Evolutionary conservation across 768 basidiomycete species (phyloP), one percentile per base, ranked within the genome.

Genomic region (Filobasidium wieringae): DNA sequence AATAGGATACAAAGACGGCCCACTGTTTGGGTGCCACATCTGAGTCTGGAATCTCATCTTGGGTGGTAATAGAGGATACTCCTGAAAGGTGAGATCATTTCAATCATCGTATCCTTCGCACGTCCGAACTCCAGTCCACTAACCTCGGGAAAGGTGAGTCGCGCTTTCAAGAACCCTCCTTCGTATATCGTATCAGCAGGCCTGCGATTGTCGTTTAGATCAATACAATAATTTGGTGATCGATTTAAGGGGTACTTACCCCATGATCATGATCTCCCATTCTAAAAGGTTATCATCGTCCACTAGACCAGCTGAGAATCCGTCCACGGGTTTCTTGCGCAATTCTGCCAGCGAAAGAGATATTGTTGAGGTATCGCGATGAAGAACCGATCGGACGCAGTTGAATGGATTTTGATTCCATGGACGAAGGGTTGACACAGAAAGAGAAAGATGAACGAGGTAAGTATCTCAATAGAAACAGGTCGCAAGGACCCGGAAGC

Each of bases 221-320:
- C 2, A 49, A 8, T 12, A 3, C 24, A 8, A 27, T 5, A 31
- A 3, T 14, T 24, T 49, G 7, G 12, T 4, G 17, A 4, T 43
- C 41, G 9, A 22, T 24, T 19, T 30, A 26, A 47, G 30, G 41
- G 57, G 61, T 58, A 59, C 73, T 61, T 63, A 92, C 89, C 90
- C 89, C 69, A 93, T 93, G 64, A 95, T 84, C 70, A 95, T 79
- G 68, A 96, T 80, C 65, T 95, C 91, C 95, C 95, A 99, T 77
- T 96, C 92, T 58, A 86, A 88, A 12, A 96, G 77, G 76, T 96
- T 92, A 74, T 83, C 80, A 59, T 96, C 93, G 72, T 97, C 90
- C 45, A 91, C 91, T 55, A 99, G 82, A 37, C 93, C 93, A 83
- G 92, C 93, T 32, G 89, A 92, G 78, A 99, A 97, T 7, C 93